Evolutionary conservation across 2,329 filamentous ascomycete species (phyloP).

Genomic region (Spiromastix sp.): DNA sequence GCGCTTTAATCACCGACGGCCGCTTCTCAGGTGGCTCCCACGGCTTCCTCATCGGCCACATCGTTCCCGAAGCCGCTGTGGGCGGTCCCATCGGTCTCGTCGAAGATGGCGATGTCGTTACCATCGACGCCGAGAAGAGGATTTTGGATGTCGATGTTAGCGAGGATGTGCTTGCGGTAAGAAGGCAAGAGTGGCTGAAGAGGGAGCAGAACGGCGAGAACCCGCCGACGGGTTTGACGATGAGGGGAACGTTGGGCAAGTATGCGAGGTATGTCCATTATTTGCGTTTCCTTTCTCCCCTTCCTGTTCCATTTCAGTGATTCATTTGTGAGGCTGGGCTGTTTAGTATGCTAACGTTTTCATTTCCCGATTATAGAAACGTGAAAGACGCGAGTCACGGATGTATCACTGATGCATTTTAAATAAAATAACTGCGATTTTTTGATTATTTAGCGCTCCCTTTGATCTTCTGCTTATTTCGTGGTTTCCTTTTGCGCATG

Average conservation of each 20-base stretch:
- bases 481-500: neutral
- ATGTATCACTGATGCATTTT: slow-evolving; percentile 34
- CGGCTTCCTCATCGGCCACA: slow-evolving; percentile 34
- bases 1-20: slow-evolving; percentile 63
- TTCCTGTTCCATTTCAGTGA: neutral
- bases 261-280: slow-evolving; percentile 42
- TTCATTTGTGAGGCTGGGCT: neutral
- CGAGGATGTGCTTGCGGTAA: slow-evolving; percentile 51
- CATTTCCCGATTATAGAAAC: slow-evolving; percentile 13
- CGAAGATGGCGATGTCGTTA: slow-evolving; percentile 67
- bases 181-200: slow-evolving; percentile 50
- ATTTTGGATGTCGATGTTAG: slow-evolving; percentile 12
- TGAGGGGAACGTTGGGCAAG: slow-evolving; percentile 59
- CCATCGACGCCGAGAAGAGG: slow-evolving; percentile 64
- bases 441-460: neutral
- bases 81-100: slow-evolving; percentile 85
- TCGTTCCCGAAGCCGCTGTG: slow-evolving; percentile 79
- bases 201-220: slow-evolving; percentile 28
- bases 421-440: neutral
- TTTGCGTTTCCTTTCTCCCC: slow-evolving; percentile 2
- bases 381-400: slow-evolving; percentile 39
- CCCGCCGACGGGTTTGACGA: slow-evolving; percentile 44
- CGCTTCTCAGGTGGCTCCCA: slow-evolving; percentile 66
- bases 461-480: neutral
- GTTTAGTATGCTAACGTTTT: slow-evolving; percentile 2